Conservation (phyloP, 768 basidiomycete genomes). For the Hebeloma cylindrosporum region DNA sequence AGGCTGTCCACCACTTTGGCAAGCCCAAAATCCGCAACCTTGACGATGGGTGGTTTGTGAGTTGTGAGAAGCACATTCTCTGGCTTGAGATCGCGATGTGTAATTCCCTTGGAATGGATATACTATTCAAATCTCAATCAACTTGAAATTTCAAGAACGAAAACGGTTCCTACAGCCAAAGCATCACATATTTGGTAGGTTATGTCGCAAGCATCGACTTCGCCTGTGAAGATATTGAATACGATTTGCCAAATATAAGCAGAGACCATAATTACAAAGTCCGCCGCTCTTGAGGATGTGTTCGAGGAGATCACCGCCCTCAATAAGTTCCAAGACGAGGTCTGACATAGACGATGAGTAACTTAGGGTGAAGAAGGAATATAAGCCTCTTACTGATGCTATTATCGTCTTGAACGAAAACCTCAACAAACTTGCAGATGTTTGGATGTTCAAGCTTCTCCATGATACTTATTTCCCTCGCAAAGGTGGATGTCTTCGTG, state of each 20-base stretch:
- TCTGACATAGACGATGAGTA: constrained; percentile 40
- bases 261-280: constrained; percentile 55
- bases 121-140: constrained; percentile 37
- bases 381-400: constrained; percentile 58
- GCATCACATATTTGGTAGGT: constrained; percentile 85
- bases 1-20: constrained; percentile 86
- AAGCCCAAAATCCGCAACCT: constrained; percentile 95
- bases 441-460: constrained; percentile 76
- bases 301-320: constrained; percentile 88
- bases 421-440: constrained; percentile 78
- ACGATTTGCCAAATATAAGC: not conserved
- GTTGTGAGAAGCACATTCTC: constrained; percentile 87
- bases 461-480: constrained; percentile 79
- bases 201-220: constrained; percentile 62
- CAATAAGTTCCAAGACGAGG: constrained; percentile 80
- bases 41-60: constrained; percentile 67
- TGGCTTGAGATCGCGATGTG: constrained; percentile 94
- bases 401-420: constrained; percentile 63
- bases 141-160: not conserved
- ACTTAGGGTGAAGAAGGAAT: constrained; percentile 15
- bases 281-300: constrained; percentile 65
- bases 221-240: constrained; percentile 35
- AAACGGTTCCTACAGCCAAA: constrained; percentile 49
- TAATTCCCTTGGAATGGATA: constrained; percentile 72
- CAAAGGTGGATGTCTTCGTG: constrained; percentile 40